Evolutionary conservation across 2,329 filamentous ascomycete species (phyloP).

Genomic region (Fusarium tricinctum): DNA sequence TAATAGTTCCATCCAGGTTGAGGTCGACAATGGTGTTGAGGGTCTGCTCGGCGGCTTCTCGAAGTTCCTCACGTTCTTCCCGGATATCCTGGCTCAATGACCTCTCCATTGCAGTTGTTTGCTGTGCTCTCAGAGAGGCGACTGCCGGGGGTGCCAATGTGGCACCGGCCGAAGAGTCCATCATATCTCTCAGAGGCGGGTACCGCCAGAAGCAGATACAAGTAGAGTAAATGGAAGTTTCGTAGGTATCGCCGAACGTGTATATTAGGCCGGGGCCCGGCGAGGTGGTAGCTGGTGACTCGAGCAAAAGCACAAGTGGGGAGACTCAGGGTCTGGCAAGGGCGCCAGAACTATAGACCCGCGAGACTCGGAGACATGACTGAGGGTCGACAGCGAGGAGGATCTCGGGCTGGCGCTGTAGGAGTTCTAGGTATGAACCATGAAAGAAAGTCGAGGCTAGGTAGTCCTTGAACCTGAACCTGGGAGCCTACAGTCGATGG

Average conservation of each 20-base stretch:
- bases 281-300: slow-evolving; percentile 32
- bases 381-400: slow-evolving; percentile 50
- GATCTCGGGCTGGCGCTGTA: slow-evolving; percentile 48
- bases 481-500: slow-evolving; percentile 17
- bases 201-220: slow-evolving; percentile 14
- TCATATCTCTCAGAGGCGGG: slow-evolving; percentile 24
- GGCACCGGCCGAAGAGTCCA: slow-evolving; percentile 58
- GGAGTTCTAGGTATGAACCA: slow-evolving; percentile 25
- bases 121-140: slow-evolving; percentile 65
- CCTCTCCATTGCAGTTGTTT: slow-evolving; percentile 69
- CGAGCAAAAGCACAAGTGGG: slow-evolving; percentile 44
- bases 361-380: slow-evolving; percentile 63
- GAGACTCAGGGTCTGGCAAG: slow-evolving; percentile 59
- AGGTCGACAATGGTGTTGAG: slow-evolving; percentile 97
- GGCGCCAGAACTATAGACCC: slow-evolving; percentile 63
- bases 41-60: slow-evolving; percentile 95
- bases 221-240: slow-evolving; percentile 35
- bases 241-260: slow-evolving; percentile 35
- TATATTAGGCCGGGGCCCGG: slow-evolving; percentile 33
- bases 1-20: slow-evolving; percentile 88
- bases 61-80: slow-evolving; percentile 92
- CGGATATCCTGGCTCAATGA: slow-evolving; percentile 90
- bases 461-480: slow-evolving; percentile 18
- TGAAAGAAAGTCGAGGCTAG: slow-evolving; percentile 16
- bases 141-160: slow-evolving; percentile 67